Conservation (phyloP, 371 early-diverging fungal genomes). For the Conidiobolus incongruus region DNA sequence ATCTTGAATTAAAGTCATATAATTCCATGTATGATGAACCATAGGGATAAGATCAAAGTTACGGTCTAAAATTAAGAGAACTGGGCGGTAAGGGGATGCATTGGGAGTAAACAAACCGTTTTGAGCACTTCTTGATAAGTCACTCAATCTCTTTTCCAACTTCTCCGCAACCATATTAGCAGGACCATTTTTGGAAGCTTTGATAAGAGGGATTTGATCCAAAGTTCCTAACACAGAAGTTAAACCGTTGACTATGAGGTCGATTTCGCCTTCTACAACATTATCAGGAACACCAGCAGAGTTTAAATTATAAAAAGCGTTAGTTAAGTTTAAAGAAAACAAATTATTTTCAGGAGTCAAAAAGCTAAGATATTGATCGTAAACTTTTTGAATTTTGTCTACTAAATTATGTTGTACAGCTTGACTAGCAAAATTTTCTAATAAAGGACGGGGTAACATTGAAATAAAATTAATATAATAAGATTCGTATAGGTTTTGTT, state of each 20-base stretch:
- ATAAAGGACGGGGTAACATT: constrained; percentile 60
- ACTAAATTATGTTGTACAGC: constrained; percentile 47
- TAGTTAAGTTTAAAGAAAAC: constrained; percentile 75
- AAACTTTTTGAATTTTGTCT: constrained; percentile 45
- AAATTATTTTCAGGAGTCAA: constrained; percentile 80
- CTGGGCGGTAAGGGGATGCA: constrained; percentile 9
- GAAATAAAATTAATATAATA: constrained; percentile 91
- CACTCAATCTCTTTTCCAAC: constrained; percentile 69
- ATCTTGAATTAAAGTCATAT: constrained; percentile 92
- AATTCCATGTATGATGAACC: constrained; percentile 95
- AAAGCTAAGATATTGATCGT: constrained; percentile 93
- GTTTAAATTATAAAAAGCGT: constrained; percentile 60
- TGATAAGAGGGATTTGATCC: constrained; percentile 63
- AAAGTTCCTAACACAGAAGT: constrained; percentile 87
- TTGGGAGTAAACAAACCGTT: not conserved
- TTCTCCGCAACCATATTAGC: constrained; percentile 83
- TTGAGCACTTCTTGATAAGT: constrained; percentile 9
- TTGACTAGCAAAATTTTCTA: constrained; percentile 82
- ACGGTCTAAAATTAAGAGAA: constrained; percentile 84
- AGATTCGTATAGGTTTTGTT: constrained; percentile 74
- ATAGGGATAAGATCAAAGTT: constrained; percentile 88
- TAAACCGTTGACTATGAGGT: constrained; percentile 50
- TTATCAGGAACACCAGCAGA: constrained; percentile 55
- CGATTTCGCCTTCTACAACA: constrained; percentile 49
- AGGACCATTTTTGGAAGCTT: constrained; percentile 72